These are phyloP conservation scores for Quercus phellos DNA, from an alignment of 331 rosid genomes.

Conservation along the genomic window DNA sequence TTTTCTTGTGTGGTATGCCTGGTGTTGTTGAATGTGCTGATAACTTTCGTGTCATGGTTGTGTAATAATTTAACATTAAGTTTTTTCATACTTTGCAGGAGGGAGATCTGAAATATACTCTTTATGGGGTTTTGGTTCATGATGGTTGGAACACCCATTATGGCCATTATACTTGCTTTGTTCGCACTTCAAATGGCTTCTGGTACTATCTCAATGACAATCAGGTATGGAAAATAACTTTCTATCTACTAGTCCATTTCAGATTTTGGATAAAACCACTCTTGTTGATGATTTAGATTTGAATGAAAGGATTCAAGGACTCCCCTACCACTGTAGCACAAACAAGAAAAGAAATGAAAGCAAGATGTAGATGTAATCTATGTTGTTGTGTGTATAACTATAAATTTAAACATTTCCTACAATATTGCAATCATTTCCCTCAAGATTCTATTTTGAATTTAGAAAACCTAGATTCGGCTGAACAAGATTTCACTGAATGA, in stretches of 20 bases:
- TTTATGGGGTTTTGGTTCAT: slow-evolving; percentile 91
- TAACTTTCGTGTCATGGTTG: neutral
- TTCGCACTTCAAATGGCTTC: slow-evolving; percentile 85
- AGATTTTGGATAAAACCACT: neutral
- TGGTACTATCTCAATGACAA: slow-evolving; percentile 95
- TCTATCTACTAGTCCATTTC: neutral
- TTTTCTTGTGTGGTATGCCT: neutral
- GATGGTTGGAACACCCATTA: slow-evolving; percentile 81
- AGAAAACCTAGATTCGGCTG: neutral
- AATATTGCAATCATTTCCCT: neutral
- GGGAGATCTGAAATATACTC: slow-evolving; percentile 76
- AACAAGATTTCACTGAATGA: neutral
- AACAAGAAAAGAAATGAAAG: neutral
- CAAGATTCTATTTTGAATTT: neutral
- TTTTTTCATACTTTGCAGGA: slow-evolving; percentile 41
- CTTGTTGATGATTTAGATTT: neutral
- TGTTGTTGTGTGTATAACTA: neutral
- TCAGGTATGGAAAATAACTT: slow-evolving; percentile 47
- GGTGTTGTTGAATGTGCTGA: neutral
- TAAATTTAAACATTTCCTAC: neutral
- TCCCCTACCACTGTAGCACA: too few relatives aligned
- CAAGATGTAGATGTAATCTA: neutral
- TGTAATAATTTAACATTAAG: neutral
- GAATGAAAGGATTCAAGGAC: neutral
- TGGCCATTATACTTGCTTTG: slow-evolving; percentile 90